Evolutionary conservation across 176 grass and related monocot species (phyloP), one percentile per base, ranked within the genome.

Genomic region (Eragrostis nindensis): DNA sequence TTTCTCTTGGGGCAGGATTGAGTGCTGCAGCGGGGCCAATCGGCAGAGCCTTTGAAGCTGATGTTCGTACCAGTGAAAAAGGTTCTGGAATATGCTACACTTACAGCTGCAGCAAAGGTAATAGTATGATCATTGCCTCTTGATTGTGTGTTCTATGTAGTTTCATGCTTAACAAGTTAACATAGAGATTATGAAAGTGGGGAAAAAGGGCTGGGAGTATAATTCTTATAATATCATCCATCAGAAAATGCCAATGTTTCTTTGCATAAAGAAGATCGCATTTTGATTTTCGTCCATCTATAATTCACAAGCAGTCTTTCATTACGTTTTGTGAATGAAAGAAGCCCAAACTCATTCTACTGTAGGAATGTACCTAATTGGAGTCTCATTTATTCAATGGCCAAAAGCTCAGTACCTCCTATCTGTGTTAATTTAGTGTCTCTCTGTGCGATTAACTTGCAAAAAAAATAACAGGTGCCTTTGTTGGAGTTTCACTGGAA

Each of bases 31-130:
- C 88, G 44, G 95, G 92, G 25, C 95, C 95, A 53, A 68, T 98
- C 13, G 95, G 95, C 52, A 94, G 95, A 90, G 95, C 83, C 18
- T 85, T 98, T 74, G 95, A 98, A 88, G 95, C 92, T 74, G 95
- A 98, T 87, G 77, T 98, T 60, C 70, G 95, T 75, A 75, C 90
- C 62, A 87, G 92, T 61, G 87, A 94, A 44, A 98, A 84, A 76
- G 95, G 95, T 56, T 92, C 92, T 70, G 95, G 95, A 42, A 76
- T 92, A 80, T 92, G 95, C 83, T 98, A 98, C 74, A 92, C 95
- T 65, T 94, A 98, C 88, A 98, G 95, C 84, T 94, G 92, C 79
- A 98, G 92, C 83, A 94, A 98, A 98, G 95, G 95, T 98, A 92
- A 38, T 19, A 65, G 60, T 67, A 25, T 52, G 17, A 78, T 43